These are phyloP conservation scores for Cystobasidium tubakii DNA, from an alignment of 768 basidiomycete genomes.

Conservation along the genomic window DNA sequence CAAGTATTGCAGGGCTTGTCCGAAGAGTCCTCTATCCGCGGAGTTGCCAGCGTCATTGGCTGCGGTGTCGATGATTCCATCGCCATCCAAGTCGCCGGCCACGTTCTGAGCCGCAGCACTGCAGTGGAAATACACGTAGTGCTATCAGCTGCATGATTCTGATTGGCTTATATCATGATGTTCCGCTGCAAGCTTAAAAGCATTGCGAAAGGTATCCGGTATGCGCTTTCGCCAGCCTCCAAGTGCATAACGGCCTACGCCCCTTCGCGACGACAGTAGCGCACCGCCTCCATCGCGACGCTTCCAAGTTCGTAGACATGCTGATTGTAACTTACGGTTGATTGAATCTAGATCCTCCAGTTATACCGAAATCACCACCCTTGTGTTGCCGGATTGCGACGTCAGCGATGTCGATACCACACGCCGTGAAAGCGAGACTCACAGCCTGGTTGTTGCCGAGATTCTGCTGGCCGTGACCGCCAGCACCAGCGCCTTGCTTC, in stretches of 20 bases:
- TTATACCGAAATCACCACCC: conserved; percentile 31
- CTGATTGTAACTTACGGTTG: neutral
- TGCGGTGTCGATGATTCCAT: conserved; percentile 1
- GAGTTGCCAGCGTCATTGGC: conserved; percentile 25
- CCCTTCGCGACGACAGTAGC: neutral
- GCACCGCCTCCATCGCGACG: neutral
- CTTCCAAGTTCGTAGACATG: neutral
- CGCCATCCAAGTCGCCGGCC: neutral
- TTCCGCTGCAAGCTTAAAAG: too few relatives aligned
- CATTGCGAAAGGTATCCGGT: too few relatives aligned
- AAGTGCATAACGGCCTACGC: too few relatives aligned
- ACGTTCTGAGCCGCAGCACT: neutral
- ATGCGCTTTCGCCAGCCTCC: too few relatives aligned
- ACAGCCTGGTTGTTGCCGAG: conserved; percentile 32
- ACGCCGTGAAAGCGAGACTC: neutral
- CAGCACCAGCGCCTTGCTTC: neutral
- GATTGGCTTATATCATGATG: too few relatives aligned
- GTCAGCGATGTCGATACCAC: neutral
- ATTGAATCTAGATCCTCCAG: conserved; percentile 18
- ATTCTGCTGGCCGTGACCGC: conserved; percentile 23
- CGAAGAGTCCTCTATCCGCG: conserved; percentile 25
- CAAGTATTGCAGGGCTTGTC: conserved; percentile 30
- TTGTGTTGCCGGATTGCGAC: neutral
- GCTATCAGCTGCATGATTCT: neutral
- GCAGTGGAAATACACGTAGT: neutral